phyloP scores from a whole-genome alignment of 352 stramenopile species.

The Peronosclerospora sorghi region DNA sequence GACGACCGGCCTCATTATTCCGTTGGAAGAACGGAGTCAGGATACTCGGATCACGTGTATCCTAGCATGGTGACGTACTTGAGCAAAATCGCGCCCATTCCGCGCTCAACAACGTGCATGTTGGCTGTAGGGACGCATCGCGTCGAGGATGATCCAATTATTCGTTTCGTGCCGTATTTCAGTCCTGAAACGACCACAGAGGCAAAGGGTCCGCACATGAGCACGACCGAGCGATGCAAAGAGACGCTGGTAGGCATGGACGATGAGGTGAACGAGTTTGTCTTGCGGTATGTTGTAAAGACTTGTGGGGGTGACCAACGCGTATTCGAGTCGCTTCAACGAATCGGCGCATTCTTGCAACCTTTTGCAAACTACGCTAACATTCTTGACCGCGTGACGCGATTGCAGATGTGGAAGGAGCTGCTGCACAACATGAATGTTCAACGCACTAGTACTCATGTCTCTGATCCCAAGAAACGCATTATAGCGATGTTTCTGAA shows the following conservation, averaged over 20 bases:
- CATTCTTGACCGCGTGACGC: constrained; percentile 27
- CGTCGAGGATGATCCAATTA: constrained; percentile 72
- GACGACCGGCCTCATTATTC: constrained; percentile 27
- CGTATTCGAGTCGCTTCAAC: constrained; percentile 40
- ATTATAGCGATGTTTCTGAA: constrained; percentile 7
- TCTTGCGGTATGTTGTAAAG: constrained; percentile 47
- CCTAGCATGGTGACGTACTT: constrained; percentile 34
- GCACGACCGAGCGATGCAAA: constrained; percentile 24
- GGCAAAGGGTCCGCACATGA: constrained; percentile 20
- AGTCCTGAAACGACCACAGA: constrained; percentile 17
- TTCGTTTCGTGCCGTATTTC: constrained; percentile 64
- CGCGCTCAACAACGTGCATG: constrained; percentile 60
- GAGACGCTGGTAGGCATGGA: constrained; percentile 40
- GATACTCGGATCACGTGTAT: constrained; percentile 19
- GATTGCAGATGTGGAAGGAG: constrained; percentile 12
- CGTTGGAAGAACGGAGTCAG: constrained; percentile 33
- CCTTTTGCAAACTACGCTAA: constrained; percentile 48
- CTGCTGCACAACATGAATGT: constrained; percentile 9
- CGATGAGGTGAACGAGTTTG: constrained; percentile 52
- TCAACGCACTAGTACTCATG: constrained; percentile 2
- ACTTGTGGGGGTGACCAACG: constrained; percentile 19
- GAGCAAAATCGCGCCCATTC: constrained; percentile 29
- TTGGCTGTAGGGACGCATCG: constrained; percentile 33
- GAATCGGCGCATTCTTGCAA: constrained; percentile 35
- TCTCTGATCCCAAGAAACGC: constrained; percentile 4